Evolutionary conservation across 345 rosid species (phyloP).

Genomic region (Eucalyptus victrix): DNA sequence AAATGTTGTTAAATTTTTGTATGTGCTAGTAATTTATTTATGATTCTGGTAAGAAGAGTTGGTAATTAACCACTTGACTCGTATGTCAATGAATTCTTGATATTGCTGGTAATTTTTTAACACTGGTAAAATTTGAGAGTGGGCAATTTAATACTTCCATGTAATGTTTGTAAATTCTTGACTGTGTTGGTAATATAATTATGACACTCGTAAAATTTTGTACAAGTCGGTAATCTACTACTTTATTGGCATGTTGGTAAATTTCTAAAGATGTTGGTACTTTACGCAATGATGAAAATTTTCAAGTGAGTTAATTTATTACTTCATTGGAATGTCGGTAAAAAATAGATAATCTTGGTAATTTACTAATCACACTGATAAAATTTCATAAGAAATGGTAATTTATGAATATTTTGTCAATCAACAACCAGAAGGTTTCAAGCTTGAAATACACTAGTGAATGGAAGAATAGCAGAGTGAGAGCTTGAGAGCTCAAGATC

Average conservation of each 20-base stretch:
- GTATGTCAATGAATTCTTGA: no score
- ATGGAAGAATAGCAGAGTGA: neutral
- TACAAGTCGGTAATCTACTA: no score
- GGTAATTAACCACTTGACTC: no score
- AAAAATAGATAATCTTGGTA: neutral
- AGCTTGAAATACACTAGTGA: neutral
- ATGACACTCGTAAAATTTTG: no score
- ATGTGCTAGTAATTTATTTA: no score
- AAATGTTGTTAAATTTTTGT: no score
- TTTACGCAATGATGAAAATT: no score
- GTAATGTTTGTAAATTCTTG: neutral
- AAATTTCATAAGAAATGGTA: neutral
- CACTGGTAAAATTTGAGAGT: neutral
- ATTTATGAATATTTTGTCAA: neutral
- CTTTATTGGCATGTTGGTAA: no score
- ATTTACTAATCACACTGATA: neutral
- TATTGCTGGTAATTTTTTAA: no score
- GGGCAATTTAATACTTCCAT: neutral
- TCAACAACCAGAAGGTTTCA: neutral
- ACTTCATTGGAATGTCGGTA: neutral
- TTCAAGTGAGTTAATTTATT: no score
- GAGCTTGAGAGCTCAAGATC: neutral
- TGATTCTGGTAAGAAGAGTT: no score
- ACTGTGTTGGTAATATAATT: neutral
- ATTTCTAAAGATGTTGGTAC: no score